Conservation (phyloP, 2,329 filamentous ascomycete genomes). For the Cryphonectria radicalis region DNA sequence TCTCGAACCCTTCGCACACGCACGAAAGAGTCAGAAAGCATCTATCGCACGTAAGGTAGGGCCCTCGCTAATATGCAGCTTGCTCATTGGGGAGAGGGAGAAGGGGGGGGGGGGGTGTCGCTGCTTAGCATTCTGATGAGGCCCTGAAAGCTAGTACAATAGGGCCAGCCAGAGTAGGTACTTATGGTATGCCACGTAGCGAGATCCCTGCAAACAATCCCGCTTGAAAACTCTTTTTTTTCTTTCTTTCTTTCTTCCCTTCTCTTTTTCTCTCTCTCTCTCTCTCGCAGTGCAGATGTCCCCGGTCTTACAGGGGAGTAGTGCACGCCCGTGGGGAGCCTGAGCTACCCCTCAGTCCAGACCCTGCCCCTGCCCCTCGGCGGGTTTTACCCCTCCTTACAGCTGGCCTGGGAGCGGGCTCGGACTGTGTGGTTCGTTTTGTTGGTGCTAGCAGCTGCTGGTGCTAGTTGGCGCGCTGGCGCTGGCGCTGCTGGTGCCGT, state of each 20-base stretch:
- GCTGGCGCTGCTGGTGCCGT: background rate
- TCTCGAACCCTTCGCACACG: background rate
- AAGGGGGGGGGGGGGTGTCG: background rate
- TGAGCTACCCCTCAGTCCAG: conserved; percentile 21
- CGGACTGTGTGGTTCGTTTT: conserved; percentile 6
- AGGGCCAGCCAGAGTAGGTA: background rate
- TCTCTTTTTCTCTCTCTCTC: no score
- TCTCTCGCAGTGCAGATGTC: conserved; percentile 6
- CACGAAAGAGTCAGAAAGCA: background rate
- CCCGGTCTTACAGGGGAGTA: conserved; percentile 1
- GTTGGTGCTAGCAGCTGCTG: background rate
- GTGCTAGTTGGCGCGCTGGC: background rate
- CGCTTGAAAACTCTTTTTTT: background rate
- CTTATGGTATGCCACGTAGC: background rate
- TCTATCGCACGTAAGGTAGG: background rate
- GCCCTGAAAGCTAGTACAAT: background rate
- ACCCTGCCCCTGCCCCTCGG: conserved; percentile 17
- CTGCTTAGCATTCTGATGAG: background rate
- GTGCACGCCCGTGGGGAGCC: conserved; percentile 6
- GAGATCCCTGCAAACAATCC: conserved; percentile 1
- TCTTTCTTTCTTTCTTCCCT: no score
- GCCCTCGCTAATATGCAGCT: background rate
- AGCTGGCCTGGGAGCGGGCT: background rate
- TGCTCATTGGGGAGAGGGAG: background rate
- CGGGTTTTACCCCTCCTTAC: conserved; percentile 9